These are phyloP conservation scores for Arabidopsis lyrata DNA, from an alignment of 441 rosid species.

Conservation along the genomic window DNA sequence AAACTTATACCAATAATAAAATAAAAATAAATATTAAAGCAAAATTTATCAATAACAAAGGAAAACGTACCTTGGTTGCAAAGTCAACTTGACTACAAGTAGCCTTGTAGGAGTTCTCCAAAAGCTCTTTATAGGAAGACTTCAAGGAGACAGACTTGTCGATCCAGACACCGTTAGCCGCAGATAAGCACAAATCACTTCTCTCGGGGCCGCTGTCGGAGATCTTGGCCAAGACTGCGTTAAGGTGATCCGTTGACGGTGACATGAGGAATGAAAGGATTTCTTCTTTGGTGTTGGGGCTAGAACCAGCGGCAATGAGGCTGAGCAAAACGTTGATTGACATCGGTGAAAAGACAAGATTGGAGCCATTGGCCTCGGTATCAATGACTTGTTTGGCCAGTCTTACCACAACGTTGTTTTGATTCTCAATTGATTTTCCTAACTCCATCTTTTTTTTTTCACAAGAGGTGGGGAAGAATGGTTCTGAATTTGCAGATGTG, in stretches of 20 bases:
- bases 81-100: slow-evolving; percentile 68
- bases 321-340: slow-evolving; percentile 69
- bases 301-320: slow-evolving; percentile 69
- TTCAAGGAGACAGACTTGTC: slow-evolving; percentile 59
- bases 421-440: slow-evolving; percentile 48
- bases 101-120: slow-evolving; percentile 60
- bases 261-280: slow-evolving; percentile 72
- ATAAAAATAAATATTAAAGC: neutral
- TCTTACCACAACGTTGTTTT: slow-evolving; percentile 55
- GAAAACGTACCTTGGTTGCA: slow-evolving; percentile 55
- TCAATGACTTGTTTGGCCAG: slow-evolving; percentile 50
- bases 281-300: slow-evolving; percentile 55
- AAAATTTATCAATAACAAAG: neutral
- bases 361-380: slow-evolving; percentile 49
- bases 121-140: slow-evolving; percentile 64
- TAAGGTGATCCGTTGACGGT: slow-evolving; percentile 60
- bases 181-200: slow-evolving; percentile 63
- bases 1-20: no score
- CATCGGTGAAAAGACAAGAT: slow-evolving; percentile 75
- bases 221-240: slow-evolving; percentile 57
- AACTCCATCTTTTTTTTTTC: slow-evolving; percentile 51
- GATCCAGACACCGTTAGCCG: slow-evolving; percentile 73
- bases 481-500: neutral
- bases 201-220: slow-evolving; percentile 59
- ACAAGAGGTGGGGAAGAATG: neutral